A percentile compares a stretch with the other conserved stretches of the same genome.
Conservation (phyloP, 192 early-diverging fungal species). For the Diversispora eburnea region DNA sequence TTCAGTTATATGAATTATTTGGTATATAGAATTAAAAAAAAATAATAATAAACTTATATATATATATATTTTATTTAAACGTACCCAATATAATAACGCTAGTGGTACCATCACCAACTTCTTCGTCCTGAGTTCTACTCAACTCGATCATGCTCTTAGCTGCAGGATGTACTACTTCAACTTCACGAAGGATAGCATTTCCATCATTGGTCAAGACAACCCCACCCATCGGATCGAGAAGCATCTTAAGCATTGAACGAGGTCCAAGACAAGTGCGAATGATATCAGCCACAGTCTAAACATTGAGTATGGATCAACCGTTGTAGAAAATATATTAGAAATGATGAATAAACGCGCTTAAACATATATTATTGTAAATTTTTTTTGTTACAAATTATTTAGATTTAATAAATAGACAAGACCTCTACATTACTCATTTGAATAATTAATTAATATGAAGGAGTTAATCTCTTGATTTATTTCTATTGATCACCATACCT, state of each 20-base stretch:
- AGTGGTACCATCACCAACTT: constrained; percentile 99
- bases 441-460: not conserved
- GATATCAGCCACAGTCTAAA: constrained; percentile 91
- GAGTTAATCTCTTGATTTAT: not conserved
- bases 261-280: constrained; percentile 98
- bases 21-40: not conserved
- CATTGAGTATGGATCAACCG: not conserved
- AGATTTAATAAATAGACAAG: not conserved
- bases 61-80: not conserved
- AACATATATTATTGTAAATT: too few species aligned
- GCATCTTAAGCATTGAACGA: constrained; percentile 99
- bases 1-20: not conserved
- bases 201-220: constrained; percentile 98
- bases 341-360: not conserved
- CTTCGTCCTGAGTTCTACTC: constrained; percentile 98
- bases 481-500: constrained; percentile 52
- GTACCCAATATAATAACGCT: constrained; percentile 95
- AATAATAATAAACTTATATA: not conserved
- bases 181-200: constrained; percentile 96
- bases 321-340: not conserved
- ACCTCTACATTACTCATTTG: not conserved
- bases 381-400: not conserved
- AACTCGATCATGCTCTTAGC: constrained; percentile 99
- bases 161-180: constrained; percentile 99
- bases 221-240: constrained; percentile 99